Base-by-base conservation (phyloP, 2,329 filamentous ascomycete species). In the Thermochaetoides dissita region DNA sequence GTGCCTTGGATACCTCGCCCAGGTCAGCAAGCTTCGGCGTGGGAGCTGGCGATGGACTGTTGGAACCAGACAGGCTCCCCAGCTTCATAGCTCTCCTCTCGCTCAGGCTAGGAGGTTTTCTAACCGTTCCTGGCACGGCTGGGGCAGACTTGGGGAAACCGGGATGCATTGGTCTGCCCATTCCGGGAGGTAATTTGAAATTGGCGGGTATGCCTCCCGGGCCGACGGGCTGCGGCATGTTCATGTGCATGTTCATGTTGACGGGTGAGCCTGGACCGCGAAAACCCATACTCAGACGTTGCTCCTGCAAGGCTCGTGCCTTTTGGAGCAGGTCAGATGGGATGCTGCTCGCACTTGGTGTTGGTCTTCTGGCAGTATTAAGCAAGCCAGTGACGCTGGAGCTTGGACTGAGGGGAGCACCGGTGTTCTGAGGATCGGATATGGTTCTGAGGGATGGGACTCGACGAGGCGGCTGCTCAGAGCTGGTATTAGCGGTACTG, bases 381-480 rank as follows among this genome's bases (percentile, higher is more conserved):
- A 94, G 66, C 44, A 84, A 74, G 34, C 86, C 86, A 4, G 88
- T 67, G 34, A 84, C 79, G 29, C 82, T 91, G n/a, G 87, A 94
- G n/a, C 79, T 87, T 6, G 81, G 65, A 43, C 76, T 84, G 76
- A 94, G 87, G 44, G 63, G 60, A 24, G 62, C 60, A 29, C 62
- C 60, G 30, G 65, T 56, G 42, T 64, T 66, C 49, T 68, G 64
- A 12, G 77, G 64, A 39, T 79, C 74, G 41, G 78, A 76, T 12
- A 73, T 61, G 37, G 75, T 73, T 51, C 77, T 73, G 35, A 78
- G 59, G 6, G 75, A 74, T 12, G 76, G 69, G 44, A 79, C 55
- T 58, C 76, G 62, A 58, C 72, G 65, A 42, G 67, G 65, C 33
- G 51, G 46, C 43, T 66, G 65, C 47, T 47, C 44, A 11, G 53